Percentiles rank a stretch among this genome's conserved stretches.
These are phyloP conservation scores for Aspergillus taichungensis DNA, from an alignment of 495 filamentous ascomycete species.

Conservation along the genomic window DNA sequence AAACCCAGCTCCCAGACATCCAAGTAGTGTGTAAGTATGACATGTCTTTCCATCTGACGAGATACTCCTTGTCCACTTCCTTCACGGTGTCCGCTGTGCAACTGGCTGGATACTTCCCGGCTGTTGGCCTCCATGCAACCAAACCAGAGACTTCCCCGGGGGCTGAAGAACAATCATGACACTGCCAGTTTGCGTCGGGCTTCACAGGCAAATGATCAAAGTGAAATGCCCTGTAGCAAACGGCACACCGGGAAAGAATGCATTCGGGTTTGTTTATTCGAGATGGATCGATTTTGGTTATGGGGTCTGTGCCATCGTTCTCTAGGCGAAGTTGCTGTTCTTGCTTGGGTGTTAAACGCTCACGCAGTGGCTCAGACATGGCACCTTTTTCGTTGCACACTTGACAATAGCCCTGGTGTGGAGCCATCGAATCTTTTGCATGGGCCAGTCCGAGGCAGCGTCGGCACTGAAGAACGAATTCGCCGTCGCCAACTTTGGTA, in stretches of 20 bases:
- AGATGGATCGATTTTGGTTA: slow-evolving; percentile 48
- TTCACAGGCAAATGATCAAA: slow-evolving; percentile 62
- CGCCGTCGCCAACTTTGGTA: slow-evolving; percentile 70
- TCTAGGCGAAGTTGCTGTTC: slow-evolving; percentile 73
- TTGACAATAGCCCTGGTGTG: slow-evolving; percentile 62
- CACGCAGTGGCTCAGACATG: slow-evolving; percentile 60
- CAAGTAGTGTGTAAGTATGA: slow-evolving; percentile 76
- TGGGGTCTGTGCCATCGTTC: slow-evolving; percentile 70
- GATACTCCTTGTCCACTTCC: slow-evolving; percentile 75
- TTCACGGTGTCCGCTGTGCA: slow-evolving; percentile 44
- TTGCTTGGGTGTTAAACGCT: slow-evolving; percentile 60
- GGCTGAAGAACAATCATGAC: slow-evolving; percentile 57
- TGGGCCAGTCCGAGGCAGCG: slow-evolving; percentile 62
- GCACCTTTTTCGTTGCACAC: slow-evolving; percentile 51
- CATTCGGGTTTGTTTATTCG: slow-evolving; percentile 67
- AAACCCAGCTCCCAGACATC: slow-evolving; percentile 86
- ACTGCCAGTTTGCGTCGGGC: slow-evolving; percentile 50
- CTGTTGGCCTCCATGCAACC: slow-evolving; percentile 76
- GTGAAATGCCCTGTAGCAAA: slow-evolving; percentile 75
- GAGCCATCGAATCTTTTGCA: slow-evolving; percentile 58
- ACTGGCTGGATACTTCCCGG: slow-evolving; percentile 32
- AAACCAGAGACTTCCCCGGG: slow-evolving; percentile 57
- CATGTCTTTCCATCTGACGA: slow-evolving; percentile 74
- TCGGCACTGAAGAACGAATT: slow-evolving; percentile 85
- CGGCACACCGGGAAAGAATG: slow-evolving; percentile 72